Percentiles rank a stretch among this genome's conserved stretches.
phyloP scores from a whole-genome alignment of 2,329 filamentous ascomycete genomes.

The Pseudogymnoascus sp. region DNA sequence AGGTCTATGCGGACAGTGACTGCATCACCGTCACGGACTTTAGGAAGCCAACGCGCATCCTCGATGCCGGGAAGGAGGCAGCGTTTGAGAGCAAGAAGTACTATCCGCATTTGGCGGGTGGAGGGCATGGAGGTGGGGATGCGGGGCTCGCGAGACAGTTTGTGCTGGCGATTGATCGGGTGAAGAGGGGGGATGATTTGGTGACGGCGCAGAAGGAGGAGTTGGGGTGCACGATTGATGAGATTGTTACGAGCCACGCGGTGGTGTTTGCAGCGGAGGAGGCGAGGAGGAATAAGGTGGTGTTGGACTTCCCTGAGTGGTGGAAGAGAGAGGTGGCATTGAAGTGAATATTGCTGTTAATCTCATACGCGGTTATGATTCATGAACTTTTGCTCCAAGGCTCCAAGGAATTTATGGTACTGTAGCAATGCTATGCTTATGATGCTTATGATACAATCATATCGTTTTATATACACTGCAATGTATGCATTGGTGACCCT shows the following conservation, averaged over 20 bases:
- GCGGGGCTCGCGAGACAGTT: conserved; percentile 75
- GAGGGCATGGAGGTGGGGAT: conserved; percentile 71
- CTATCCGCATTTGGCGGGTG: conserved; percentile 50
- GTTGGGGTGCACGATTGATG: conserved; percentile 77
- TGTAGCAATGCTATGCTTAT: not conserved
- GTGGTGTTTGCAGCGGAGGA: conserved; percentile 93
- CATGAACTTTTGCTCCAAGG: not conserved
- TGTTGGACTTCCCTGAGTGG: conserved; percentile 70
- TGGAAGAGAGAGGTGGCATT: conserved; percentile 47
- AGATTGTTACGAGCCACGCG: conserved; percentile 81
- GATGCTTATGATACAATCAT: not conserved
- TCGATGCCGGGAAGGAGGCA: not conserved
- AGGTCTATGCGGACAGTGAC: conserved; percentile 75
- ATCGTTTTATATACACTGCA: not conserved
- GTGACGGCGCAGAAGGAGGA: conserved; percentile 63
- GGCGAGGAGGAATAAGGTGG: conserved; percentile 58
- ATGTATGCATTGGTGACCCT: not conserved
- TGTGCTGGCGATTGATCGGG: conserved; percentile 69
- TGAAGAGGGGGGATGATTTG: conserved; percentile 62
- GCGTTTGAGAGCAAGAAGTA: conserved; percentile 38
- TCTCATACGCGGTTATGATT: not conserved
- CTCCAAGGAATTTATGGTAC: not conserved
- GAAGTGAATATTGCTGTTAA: not conserved
- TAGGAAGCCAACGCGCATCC: conserved; percentile 36
- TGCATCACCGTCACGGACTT: conserved; percentile 73